Percentiles rank a stretch among this genome's conserved stretches.
Conservation (phyloP, 345 rosid species). For the Microthlaspi erraticum region DNA sequence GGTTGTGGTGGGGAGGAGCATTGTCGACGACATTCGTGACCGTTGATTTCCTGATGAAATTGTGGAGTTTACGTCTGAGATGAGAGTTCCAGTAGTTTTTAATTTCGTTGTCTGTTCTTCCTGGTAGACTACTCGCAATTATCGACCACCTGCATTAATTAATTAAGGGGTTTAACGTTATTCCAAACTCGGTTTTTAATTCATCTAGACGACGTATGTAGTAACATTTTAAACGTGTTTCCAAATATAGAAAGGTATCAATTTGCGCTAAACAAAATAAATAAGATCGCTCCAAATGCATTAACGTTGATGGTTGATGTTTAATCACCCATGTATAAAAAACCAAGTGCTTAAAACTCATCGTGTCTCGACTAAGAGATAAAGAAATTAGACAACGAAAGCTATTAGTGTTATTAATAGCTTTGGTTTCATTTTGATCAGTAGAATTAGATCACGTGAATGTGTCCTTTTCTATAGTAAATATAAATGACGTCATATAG, state of each 20-base stretch:
- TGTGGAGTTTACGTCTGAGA: constrained; percentile 57
- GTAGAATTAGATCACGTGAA: constrained; percentile 15
- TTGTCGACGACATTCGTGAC: constrained; percentile 14
- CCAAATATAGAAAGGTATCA: not conserved
- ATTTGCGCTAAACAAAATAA: not conserved
- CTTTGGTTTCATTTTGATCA: not conserved
- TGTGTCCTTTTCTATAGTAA: not conserved
- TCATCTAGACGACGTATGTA: too few relatives aligned
- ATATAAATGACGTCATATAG: not conserved
- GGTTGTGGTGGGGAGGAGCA: not conserved
- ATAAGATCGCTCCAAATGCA: not conserved
- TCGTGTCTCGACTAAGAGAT: not conserved
- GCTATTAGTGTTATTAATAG: not conserved
- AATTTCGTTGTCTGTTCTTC: constrained; percentile 76
- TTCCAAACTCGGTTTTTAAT: not conserved
- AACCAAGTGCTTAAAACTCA: not conserved
- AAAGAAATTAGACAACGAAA: not conserved
- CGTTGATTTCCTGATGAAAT: constrained; percentile 23
- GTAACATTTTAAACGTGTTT: not conserved
- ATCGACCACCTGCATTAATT: constrained; percentile 65
- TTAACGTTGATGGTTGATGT: not conserved
- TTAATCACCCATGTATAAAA: not conserved
- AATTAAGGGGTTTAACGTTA: not conserved
- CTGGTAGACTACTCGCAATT: constrained; percentile 65
- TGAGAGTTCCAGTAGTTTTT: constrained; percentile 80